phyloP scores from a whole-genome alignment of 108 stramenopile genomes.

The Seminavis robusta region DNA sequence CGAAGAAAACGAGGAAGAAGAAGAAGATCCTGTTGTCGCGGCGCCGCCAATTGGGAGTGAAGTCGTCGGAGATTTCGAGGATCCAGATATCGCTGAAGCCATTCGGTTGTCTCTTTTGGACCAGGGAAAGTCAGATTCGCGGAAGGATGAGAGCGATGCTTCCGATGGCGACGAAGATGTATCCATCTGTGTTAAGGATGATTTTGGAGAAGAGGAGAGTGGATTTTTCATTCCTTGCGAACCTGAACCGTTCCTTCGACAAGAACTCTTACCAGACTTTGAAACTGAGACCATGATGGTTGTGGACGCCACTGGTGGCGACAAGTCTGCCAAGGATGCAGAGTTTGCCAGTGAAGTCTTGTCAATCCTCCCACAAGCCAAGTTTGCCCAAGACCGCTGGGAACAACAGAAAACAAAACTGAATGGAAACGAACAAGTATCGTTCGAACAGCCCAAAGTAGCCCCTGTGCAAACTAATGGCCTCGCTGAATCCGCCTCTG shows the following conservation, averaged over 20 bases:
- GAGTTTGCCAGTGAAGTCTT: no score
- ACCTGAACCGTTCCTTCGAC: slow-evolving; percentile 35
- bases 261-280: slow-evolving; percentile 9
- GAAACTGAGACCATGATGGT: not conserved
- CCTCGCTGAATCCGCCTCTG: not conserved
- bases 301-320: no score
- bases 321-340: no score
- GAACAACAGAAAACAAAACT: not conserved
- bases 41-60: not conserved
- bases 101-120: slow-evolving; percentile 35
- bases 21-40: not conserved
- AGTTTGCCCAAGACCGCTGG: slow-evolving; percentile 2
- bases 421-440: not conserved
- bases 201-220: slow-evolving; percentile 5
- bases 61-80: no score
- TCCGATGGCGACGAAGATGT: slow-evolving; percentile 1
- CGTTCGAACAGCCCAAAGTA: not conserved
- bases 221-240: slow-evolving; percentile 25
- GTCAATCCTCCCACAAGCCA: no score
- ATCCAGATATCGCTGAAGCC: slow-evolving; percentile 44
- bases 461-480: not conserved
- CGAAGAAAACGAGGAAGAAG: not conserved
- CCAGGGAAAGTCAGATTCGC: not conserved
- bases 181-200: slow-evolving; percentile 8
- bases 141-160: not conserved